A percentile compares a stretch with the other conserved stretches of the same genome.
phyloP scores from a whole-genome alignment of 352 stramenopile genomes.

The Pythium oligandrum region DNA sequence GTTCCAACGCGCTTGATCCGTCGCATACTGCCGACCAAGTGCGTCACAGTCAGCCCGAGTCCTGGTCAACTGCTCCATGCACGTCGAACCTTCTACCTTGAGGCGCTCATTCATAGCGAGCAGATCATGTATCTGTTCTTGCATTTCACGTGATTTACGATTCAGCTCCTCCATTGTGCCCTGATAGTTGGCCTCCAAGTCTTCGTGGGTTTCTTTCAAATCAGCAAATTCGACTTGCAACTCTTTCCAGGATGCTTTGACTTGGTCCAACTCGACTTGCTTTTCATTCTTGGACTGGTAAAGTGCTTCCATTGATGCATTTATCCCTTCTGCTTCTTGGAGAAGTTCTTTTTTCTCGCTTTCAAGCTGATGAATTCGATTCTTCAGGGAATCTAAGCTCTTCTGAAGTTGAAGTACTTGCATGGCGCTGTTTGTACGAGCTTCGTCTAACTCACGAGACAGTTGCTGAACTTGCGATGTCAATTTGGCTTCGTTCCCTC shows the following conservation, averaged over 20 bases:
- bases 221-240: slow-evolving; percentile 48
- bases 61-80: slow-evolving; percentile 11
- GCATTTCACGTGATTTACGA: slow-evolving; percentile 20
- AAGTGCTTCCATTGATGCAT: slow-evolving; percentile 42
- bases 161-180: slow-evolving; percentile 37
- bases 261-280: slow-evolving; percentile 56
- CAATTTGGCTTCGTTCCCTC: slow-evolving; percentile 36
- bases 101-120: slow-evolving; percentile 6
- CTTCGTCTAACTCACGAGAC: slow-evolving; percentile 43
- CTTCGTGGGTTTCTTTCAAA: slow-evolving; percentile 48
- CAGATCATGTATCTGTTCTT: slow-evolving; percentile 23
- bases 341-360: slow-evolving; percentile 62
- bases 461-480: slow-evolving; percentile 38
- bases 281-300: slow-evolving; percentile 48
- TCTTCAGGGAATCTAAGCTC: slow-evolving; percentile 37
- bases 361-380: slow-evolving; percentile 43
- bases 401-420: slow-evolving; percentile 64
- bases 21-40: slow-evolving; percentile 13
- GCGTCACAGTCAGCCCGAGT: slow-evolving; percentile 25
- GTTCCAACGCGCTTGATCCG: slow-evolving; percentile 26
- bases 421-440: slow-evolving; percentile 22
- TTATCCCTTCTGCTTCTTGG: slow-evolving; percentile 58
- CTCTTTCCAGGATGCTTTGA: slow-evolving; percentile 37
- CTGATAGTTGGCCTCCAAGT: slow-evolving; percentile 30
- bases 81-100: slow-evolving; percentile 16